phyloP scores from a whole-genome alignment of 306 rosid species.

The Medicago truncatula region DNA sequence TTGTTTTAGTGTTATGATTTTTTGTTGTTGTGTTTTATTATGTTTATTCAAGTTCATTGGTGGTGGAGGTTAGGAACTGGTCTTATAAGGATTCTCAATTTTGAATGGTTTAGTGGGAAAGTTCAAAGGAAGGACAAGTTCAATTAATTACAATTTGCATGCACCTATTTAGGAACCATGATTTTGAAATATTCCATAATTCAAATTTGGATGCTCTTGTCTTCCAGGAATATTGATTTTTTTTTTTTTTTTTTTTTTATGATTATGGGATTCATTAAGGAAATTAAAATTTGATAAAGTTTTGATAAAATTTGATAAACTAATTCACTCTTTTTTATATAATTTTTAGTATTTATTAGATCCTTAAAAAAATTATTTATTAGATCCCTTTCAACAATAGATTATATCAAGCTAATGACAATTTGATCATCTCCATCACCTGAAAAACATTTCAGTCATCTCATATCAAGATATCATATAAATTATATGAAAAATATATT shows the following conservation, averaged over 20 bases:
- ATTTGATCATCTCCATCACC: neutral
- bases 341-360: neutral
- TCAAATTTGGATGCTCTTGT: slow-evolving; percentile 9
- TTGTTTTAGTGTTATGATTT: neutral
- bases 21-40: neutral
- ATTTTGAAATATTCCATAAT: slow-evolving; percentile 7
- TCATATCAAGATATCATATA: neutral
- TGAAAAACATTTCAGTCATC: neutral
- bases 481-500: too few relatives aligned
- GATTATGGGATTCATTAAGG: neutral
- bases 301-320: too few relatives aligned
- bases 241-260: neutral
- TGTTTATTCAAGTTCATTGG: slow-evolving; percentile 4
- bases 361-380: neutral
- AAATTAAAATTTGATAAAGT: neutral
- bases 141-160: slow-evolving; percentile 31
- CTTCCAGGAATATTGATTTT: neutral
- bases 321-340: neutral
- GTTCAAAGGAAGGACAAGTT: neutral
- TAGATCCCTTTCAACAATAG: neutral
- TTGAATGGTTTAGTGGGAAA: slow-evolving; percentile 27
- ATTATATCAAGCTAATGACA: neutral
- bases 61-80: slow-evolving; percentile 6
- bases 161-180: neutral
- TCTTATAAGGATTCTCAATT: slow-evolving; percentile 13